Evolutionary conservation across 306 rosid genomes (phyloP).

Genomic region (Quercus gilva): DNA sequence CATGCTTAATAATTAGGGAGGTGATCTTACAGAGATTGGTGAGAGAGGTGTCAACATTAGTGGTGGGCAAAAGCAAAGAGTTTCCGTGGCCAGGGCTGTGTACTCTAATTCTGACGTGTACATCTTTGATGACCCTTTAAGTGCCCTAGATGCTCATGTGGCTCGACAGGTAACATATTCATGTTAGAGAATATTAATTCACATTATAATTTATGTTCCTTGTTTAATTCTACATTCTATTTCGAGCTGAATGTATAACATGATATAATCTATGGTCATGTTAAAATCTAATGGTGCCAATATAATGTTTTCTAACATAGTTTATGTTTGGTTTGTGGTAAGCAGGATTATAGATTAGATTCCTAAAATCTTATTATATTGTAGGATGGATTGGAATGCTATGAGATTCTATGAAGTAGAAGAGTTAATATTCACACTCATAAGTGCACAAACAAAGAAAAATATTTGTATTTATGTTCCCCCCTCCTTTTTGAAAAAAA

Average conservation of each 20-base stretch:
- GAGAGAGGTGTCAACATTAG: conserved; percentile 95
- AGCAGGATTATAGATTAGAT: background rate
- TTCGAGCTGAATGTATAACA: background rate
- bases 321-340: background rate
- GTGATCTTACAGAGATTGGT: conserved; percentile 85
- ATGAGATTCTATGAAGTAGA: background rate
- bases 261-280: background rate
- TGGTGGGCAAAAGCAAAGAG: conserved; percentile 96
- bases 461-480: no score
- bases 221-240: background rate
- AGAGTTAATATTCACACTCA: background rate
- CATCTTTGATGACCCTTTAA: conserved; percentile 89
- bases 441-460: no score
- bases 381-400: background rate
- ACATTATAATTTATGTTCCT: background rate
- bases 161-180: conserved; percentile 60
- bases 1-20: conserved; percentile 36
- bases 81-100: conserved; percentile 85
- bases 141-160: conserved; percentile 90
- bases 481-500: no score
- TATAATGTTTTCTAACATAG: background rate
- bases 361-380: background rate
- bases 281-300: background rate
- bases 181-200: conserved; percentile 16
- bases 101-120: conserved; percentile 79